Evolutionary conservation across 2,329 filamentous ascomycete genomes (phyloP).

Genomic region (Pseudogymnoascus sp.): DNA sequence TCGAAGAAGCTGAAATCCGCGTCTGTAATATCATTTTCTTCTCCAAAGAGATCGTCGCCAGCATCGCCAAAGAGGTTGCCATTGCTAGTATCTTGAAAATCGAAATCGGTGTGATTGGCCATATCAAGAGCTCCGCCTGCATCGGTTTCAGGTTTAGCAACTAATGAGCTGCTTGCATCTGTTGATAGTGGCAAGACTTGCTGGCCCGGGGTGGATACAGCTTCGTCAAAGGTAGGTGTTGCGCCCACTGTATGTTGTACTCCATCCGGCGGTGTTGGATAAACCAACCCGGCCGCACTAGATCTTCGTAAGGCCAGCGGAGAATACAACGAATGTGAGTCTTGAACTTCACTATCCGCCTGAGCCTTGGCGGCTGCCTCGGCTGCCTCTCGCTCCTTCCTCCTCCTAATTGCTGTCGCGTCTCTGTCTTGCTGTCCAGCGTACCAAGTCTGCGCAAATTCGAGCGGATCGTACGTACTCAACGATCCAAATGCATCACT

Average conservation of each 20-base stretch:
- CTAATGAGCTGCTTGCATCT: not conserved
- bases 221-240: constrained; percentile 50
- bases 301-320: constrained; percentile 45
- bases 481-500: not conserved
- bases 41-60: constrained; percentile 63
- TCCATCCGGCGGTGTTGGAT: constrained; percentile 65
- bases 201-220: constrained; percentile 49
- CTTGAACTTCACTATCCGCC: constrained; percentile 36
- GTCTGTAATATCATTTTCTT: constrained; percentile 65
- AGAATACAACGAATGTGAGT: constrained; percentile 41
- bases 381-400: constrained; percentile 41
- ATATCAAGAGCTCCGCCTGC: not conserved
- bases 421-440: constrained; percentile 32
- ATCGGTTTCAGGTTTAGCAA: not conserved
- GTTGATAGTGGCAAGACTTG: not conserved
- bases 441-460: constrained; percentile 33
- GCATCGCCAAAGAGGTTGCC: constrained; percentile 63
- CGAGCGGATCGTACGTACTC: constrained; percentile 27
- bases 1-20: constrained; percentile 82
- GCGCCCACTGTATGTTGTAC: constrained; percentile 47
- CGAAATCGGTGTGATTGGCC: not conserved
- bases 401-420: constrained; percentile 41
- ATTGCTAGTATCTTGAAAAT: constrained; percentile 34
- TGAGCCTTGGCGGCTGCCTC: constrained; percentile 35
- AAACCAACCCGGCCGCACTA: constrained; percentile 50